Conservation (phyloP, 1,139 yeast genomes). For the Arxiozyma bovina region DNA sequence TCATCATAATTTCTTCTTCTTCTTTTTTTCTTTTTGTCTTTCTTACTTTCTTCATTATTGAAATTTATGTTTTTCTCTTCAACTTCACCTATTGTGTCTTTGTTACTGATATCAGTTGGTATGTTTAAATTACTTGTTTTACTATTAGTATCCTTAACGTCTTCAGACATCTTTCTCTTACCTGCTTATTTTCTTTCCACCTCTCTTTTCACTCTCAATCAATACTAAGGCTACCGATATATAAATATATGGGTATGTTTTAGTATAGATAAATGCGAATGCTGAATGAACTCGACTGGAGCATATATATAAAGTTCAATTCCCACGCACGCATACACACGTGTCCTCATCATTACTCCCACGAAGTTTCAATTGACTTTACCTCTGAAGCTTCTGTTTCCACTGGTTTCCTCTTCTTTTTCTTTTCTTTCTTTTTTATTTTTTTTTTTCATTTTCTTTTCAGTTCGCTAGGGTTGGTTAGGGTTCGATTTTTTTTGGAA, state of each 20-base stretch:
- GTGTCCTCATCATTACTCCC: no score
- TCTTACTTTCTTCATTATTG: slow-evolving; percentile 6
- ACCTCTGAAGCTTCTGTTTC: not conserved
- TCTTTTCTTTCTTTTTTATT: not conserved
- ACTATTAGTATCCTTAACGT: not conserved
- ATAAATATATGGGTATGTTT: not conserved
- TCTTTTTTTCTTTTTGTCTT: slow-evolving; percentile 29
- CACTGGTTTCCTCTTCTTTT: not conserved
- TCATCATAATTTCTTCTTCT: slow-evolving; percentile 48
- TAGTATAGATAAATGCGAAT: not conserved
- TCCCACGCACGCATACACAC: no score
- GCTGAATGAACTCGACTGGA: no score
- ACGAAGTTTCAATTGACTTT: no score
- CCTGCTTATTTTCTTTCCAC: not conserved
- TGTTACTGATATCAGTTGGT: not conserved
- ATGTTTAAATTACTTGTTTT: not conserved
- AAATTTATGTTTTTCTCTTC: slow-evolving; percentile 7
- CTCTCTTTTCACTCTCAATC: not conserved
- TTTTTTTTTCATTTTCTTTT: no score
- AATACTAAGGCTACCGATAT: no score
- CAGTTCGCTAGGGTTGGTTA: not conserved
- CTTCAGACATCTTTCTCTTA: not conserved
- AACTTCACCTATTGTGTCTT: not conserved
- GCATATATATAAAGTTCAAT: no score
- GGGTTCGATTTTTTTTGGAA: not conserved